Conservation (phyloP, 2,329 filamentous ascomycete species). For the Penicillium olsonii region DNA sequence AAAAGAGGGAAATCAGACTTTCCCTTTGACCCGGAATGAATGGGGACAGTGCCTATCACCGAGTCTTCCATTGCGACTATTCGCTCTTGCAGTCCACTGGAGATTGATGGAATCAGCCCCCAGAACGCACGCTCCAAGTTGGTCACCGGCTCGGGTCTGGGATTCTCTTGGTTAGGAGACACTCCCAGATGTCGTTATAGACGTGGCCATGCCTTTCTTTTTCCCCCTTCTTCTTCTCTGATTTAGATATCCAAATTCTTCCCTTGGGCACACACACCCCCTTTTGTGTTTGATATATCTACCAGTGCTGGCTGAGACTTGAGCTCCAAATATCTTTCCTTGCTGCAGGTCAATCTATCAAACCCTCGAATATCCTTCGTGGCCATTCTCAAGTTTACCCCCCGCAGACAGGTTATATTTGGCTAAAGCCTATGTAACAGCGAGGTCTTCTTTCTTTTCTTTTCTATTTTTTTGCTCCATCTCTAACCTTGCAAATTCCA, state of each 20-base stretch:
- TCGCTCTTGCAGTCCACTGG: slow-evolving; percentile 11
- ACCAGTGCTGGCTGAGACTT: background rate
- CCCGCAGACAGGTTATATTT: background rate
- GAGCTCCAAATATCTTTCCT: slow-evolving; percentile 1
- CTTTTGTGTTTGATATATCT: background rate
- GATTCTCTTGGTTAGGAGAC: slow-evolving; percentile 1
- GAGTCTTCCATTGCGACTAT: slow-evolving; percentile 1
- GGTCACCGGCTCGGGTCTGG: slow-evolving; percentile 12
- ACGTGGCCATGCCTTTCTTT: slow-evolving; percentile 1
- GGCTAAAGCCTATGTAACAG: slow-evolving; percentile 15
- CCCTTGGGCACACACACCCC: background rate
- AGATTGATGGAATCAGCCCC: slow-evolving; percentile 18
- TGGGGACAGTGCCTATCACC: slow-evolving; percentile 4
- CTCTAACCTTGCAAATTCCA: slow-evolving; percentile 7
- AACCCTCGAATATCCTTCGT: background rate
- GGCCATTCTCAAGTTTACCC: background rate
- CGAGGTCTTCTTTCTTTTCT: background rate
- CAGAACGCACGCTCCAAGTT: slow-evolving; percentile 20
- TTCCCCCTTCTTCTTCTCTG: background rate
- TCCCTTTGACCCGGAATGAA: background rate
- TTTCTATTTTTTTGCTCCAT: background rate
- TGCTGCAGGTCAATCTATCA: slow-evolving; percentile 1
- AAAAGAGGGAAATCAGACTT: background rate
- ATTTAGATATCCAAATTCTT: background rate
- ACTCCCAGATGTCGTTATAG: slow-evolving; percentile 7